These are phyloP conservation scores for Pestalotiopsis sp. DNA, from an alignment of 2,329 filamentous ascomycete species.

Conservation along the genomic window DNA sequence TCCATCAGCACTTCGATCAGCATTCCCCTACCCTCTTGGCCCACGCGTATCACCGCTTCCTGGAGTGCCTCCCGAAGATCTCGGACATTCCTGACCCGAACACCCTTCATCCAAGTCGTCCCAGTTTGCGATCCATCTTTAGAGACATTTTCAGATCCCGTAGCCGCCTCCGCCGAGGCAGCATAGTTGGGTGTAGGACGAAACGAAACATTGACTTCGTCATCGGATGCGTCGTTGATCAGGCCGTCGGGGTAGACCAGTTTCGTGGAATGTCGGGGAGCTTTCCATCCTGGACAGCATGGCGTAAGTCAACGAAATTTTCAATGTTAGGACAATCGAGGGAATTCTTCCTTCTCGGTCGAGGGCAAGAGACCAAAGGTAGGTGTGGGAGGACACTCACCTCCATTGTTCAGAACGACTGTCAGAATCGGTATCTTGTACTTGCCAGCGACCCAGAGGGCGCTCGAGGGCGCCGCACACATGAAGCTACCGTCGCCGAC, in stretches of 20 bases:
- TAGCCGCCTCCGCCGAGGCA: too few species aligned
- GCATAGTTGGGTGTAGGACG: slow-evolving; percentile 13
- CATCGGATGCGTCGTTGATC: slow-evolving; percentile 22
- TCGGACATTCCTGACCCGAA: too few species aligned
- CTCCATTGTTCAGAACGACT: slow-evolving; percentile 53
- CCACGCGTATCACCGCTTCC: neutral
- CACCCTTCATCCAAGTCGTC: too few species aligned
- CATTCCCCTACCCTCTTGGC: neutral
- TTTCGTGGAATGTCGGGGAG: slow-evolving; percentile 25
- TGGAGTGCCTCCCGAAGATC: neutral
- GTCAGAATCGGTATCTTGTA: slow-evolving; percentile 52
- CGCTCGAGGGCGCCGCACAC: slow-evolving; percentile 50
- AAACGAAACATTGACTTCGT: slow-evolving; percentile 29
- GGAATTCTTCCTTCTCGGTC: too few species aligned
- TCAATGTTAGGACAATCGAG: too few species aligned
- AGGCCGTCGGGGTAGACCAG: slow-evolving; percentile 27
- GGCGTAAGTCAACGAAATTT: too few species aligned
- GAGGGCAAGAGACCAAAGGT: too few species aligned
- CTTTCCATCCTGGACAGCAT: slow-evolving; percentile 26
- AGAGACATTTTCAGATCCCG: too few species aligned
- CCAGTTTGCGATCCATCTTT: too few species aligned
- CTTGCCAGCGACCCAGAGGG: slow-evolving; percentile 50
- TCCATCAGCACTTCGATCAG: neutral
- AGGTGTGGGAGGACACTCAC: slow-evolving; percentile 29
- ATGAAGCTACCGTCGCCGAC: slow-evolving; percentile 54